These are phyloP conservation scores for Wickerhamiella sorbophila DNA, from an alignment of 805 yeast species.

Conservation along the genomic window DNA sequence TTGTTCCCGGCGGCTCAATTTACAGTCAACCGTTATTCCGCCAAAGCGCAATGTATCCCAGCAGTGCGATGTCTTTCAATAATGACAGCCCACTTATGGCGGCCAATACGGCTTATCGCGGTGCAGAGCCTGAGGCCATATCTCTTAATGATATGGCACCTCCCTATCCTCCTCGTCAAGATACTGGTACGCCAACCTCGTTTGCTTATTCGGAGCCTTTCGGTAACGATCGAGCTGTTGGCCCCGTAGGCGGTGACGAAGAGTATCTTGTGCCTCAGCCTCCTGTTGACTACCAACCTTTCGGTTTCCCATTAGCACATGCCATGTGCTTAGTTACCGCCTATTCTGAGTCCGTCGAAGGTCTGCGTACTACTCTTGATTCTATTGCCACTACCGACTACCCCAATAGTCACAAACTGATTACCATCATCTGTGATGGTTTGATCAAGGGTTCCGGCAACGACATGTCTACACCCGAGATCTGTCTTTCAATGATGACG, in stretches of 20 bases:
- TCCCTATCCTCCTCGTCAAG: not conserved
- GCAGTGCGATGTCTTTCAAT: constrained; percentile 12
- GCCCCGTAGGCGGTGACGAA: constrained; percentile 18
- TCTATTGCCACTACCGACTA: constrained; percentile 90
- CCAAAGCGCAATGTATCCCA: constrained; percentile 15
- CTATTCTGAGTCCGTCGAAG: constrained; percentile 83
- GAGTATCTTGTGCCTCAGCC: constrained; percentile 85
- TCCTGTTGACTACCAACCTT: constrained; percentile 78
- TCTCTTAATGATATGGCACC: constrained; percentile 10
- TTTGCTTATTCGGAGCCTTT: not conserved
- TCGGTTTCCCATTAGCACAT: constrained; percentile 63
- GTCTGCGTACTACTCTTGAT: constrained; percentile 76
- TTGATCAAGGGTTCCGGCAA: constrained; percentile 90
- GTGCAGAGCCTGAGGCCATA: constrained; percentile 15
- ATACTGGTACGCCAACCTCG: not conserved
- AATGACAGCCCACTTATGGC: constrained; percentile 9
- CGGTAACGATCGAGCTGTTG: constrained; percentile 3
- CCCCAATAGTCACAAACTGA: constrained; percentile 85
- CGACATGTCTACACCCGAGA: constrained; percentile 76
- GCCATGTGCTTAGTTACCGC: constrained; percentile 73
- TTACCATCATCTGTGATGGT: constrained; percentile 85
- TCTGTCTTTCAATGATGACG: constrained; percentile 74
- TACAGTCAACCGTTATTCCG: constrained; percentile 18
- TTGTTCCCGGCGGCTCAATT: constrained; percentile 23
- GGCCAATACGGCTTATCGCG: constrained; percentile 19